These are phyloP conservation scores for Umbelopsis sp. DNA, from an alignment of 192 early-diverging fungal species.

Conservation along the genomic window DNA sequence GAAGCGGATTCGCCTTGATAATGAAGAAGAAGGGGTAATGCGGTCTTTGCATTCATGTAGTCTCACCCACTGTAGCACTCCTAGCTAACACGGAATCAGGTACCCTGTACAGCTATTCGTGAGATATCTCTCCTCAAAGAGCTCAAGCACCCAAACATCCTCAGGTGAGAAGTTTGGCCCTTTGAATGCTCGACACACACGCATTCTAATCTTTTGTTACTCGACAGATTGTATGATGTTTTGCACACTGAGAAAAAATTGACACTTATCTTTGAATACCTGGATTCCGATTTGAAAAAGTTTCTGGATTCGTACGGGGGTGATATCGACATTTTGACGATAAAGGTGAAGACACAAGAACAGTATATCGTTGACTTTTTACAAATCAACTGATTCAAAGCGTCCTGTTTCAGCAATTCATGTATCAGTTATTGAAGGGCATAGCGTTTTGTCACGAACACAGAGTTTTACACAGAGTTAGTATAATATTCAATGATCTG, in stretches of 20 bases:
- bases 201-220: constrained; percentile 58
- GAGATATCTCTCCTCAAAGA: constrained; percentile 90
- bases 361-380: not conserved
- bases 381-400: not conserved
- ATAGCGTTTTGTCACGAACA: constrained; percentile 98
- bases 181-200: not conserved
- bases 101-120: constrained; percentile 83
- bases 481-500: not conserved
- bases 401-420: constrained; percentile 68
- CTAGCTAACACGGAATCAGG: constrained; percentile 40
- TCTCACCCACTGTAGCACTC: too few species aligned
- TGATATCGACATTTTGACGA: constrained; percentile 75
- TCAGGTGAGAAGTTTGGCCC: constrained; percentile 58
- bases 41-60: not conserved
- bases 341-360: constrained; percentile 67
- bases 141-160: constrained; percentile 82
- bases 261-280: constrained; percentile 97
- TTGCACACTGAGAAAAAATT: constrained; percentile 97
- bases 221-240: constrained; percentile 89
- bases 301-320: constrained; percentile 90
- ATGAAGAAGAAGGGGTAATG: constrained; percentile 84
- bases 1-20: constrained; percentile 91
- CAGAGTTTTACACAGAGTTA: constrained; percentile 91
- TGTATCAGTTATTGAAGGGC: constrained; percentile 96
- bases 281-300: constrained; percentile 99